Evolutionary conservation across 495 filamentous ascomycete genomes (phyloP).

Genomic region (Daldinia loculata): DNA sequence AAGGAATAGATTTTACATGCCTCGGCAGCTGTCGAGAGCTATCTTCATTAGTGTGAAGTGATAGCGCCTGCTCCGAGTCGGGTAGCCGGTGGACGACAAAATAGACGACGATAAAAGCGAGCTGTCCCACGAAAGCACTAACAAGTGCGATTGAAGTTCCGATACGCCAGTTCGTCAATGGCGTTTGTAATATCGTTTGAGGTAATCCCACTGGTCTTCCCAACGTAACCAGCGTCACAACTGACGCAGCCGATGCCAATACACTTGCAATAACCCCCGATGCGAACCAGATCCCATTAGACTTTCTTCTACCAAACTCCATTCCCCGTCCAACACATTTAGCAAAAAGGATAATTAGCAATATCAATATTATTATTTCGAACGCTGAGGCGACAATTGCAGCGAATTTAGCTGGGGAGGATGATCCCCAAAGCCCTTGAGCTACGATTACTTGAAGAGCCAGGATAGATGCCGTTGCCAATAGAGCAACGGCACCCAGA

Average conservation of each 20-base stretch:
- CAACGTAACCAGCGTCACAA: slow-evolving; percentile 50
- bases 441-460: slow-evolving; percentile 54
- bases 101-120: slow-evolving; percentile 52
- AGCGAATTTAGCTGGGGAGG: slow-evolving; percentile 46
- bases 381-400: slow-evolving; percentile 49
- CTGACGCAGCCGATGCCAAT: slow-evolving; percentile 51
- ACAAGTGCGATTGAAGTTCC: slow-evolving; percentile 53
- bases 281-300: slow-evolving; percentile 50
- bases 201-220: slow-evolving; percentile 43
- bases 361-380: slow-evolving; percentile 47
- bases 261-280: slow-evolving; percentile 47
- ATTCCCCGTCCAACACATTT: slow-evolving; percentile 38
- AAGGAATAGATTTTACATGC: slow-evolving; percentile 57
- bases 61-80: slow-evolving; percentile 34
- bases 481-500: slow-evolving; percentile 50
- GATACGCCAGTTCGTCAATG: slow-evolving; percentile 45
- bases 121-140: slow-evolving; percentile 52
- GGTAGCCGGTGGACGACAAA: slow-evolving; percentile 45
- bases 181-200: slow-evolving; percentile 46
- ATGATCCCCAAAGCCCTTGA: slow-evolving; percentile 42
- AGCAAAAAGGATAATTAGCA: slow-evolving; percentile 41
- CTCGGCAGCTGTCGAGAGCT: slow-evolving; percentile 36
- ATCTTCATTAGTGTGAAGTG: slow-evolving; percentile 46
- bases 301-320: slow-evolving; percentile 32
- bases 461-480: slow-evolving; percentile 53